Conservation (phyloP, 768 basidiomycete species). For the Grammothele lineata region DNA sequence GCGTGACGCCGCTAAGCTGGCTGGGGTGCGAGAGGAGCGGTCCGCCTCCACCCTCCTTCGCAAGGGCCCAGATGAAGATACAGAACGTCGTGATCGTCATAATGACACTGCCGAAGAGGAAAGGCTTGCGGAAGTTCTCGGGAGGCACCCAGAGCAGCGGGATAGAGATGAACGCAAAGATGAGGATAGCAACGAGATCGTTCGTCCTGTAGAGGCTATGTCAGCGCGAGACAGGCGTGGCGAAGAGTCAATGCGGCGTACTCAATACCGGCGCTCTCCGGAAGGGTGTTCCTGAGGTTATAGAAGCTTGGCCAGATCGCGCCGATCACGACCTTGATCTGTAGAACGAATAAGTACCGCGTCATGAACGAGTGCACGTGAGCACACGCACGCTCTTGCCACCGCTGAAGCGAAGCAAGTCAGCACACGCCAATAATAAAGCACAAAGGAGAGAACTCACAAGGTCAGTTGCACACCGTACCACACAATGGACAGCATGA, state of each 20-base stretch:
- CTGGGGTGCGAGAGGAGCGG: constrained; percentile 12
- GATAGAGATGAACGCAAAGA: constrained; percentile 16
- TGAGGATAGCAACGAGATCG: constrained; percentile 14
- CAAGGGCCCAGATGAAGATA: constrained; percentile 19
- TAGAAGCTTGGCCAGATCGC: constrained; percentile 19
- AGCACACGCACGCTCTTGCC: constrained; percentile 5
- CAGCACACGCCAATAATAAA: no score
- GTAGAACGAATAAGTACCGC: no score
- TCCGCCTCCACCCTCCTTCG: constrained; percentile 15
- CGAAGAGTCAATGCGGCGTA: background rate
- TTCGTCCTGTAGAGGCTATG: constrained; percentile 10
- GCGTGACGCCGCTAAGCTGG: constrained; percentile 6
- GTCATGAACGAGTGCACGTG: background rate
- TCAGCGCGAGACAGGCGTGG: background rate
- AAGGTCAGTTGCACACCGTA: constrained; percentile 15
- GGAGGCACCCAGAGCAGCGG: constrained; percentile 22
- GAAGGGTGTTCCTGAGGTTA: constrained; percentile 13
- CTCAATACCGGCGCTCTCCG: constrained; percentile 15
- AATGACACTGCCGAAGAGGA: constrained; percentile 16
- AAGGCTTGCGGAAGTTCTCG: constrained; percentile 18
- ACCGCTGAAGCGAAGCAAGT: background rate
- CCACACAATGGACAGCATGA: constrained; percentile 19
- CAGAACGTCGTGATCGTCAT: constrained; percentile 10
- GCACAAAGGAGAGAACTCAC: constrained; percentile 10
- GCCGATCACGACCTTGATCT: constrained; percentile 17